These are phyloP conservation scores for Dalechampia spathulata DNA, from an alignment of 441 rosid genomes.

Conservation along the genomic window DNA sequence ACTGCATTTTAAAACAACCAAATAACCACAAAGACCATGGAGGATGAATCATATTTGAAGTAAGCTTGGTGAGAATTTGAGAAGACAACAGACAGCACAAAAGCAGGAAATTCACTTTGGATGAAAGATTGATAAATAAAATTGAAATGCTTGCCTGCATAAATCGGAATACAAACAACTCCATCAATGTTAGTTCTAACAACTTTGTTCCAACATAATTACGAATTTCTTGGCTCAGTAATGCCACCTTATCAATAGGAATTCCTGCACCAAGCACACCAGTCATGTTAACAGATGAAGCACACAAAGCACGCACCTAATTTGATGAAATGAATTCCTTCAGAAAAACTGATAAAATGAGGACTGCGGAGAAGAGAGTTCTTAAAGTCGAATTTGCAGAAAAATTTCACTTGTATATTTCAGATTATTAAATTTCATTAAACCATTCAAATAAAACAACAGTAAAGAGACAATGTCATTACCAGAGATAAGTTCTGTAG, in stretches of 20 bases:
- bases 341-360: no score
- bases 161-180: slow-evolving; percentile 81
- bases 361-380: no score
- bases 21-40: no score
- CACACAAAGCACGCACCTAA: no score
- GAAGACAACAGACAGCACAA: neutral
- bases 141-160: slow-evolving; percentile 50
- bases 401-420: no score
- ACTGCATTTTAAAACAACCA: no score
- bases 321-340: no score
- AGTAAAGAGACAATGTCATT: slow-evolving; percentile 8
- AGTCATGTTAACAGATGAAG: neutral
- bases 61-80: neutral
- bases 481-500: slow-evolving; percentile 83
- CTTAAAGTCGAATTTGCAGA: no score
- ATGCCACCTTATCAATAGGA: slow-evolving; percentile 86
- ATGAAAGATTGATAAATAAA: neutral
- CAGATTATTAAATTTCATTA: no score
- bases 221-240: slow-evolving; percentile 64
- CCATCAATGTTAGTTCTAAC: slow-evolving; percentile 79
- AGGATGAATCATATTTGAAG: no score
- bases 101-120: neutral
- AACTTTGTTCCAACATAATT: slow-evolving; percentile 73
- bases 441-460: neutral
- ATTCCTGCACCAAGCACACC: slow-evolving; percentile 41